phyloP scores from a whole-genome alignment of 345 rosid genomes.

The Arabis hirsuta region DNA sequence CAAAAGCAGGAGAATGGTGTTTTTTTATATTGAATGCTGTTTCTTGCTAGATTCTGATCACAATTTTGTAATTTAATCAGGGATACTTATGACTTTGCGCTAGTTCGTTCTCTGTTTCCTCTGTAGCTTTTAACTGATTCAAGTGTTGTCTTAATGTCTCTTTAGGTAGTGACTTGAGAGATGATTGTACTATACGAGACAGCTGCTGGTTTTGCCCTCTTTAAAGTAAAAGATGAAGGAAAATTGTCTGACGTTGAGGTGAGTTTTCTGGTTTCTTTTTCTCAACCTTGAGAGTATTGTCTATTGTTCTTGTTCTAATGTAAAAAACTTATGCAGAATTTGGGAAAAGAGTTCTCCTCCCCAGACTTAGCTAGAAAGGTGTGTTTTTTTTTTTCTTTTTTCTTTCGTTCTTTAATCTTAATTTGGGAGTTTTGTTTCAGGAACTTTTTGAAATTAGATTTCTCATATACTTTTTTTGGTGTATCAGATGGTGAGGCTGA shows the following conservation, averaged over 20 bases:
- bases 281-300: too few relatives aligned
- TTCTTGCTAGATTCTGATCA: too few relatives aligned
- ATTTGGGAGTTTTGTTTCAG: neutral
- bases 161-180: constrained; percentile 4
- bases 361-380: constrained; percentile 73
- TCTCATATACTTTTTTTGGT: constrained; percentile 12
- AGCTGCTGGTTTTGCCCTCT: constrained; percentile 62
- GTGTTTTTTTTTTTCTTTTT: neutral
- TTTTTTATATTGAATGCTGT: too few relatives aligned
- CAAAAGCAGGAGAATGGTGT: too few relatives aligned
- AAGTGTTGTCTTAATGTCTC: neutral
- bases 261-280: neutral
- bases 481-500: constrained; percentile 66
- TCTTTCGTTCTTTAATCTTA: too few relatives aligned
- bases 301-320: neutral
- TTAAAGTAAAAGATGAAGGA: constrained; percentile 72
- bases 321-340: constrained; percentile 48
- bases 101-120: neutral
- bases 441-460: neutral
- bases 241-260: constrained; percentile 80
- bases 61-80: too few relatives aligned
- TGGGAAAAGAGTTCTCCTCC: constrained; percentile 58
- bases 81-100: too few relatives aligned
- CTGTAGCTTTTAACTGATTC: neutral
- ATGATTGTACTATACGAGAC: constrained; percentile 41